Base-by-base conservation (phyloP, 1,139 yeast species). In the Suhomyces yuchorum region DNA sequence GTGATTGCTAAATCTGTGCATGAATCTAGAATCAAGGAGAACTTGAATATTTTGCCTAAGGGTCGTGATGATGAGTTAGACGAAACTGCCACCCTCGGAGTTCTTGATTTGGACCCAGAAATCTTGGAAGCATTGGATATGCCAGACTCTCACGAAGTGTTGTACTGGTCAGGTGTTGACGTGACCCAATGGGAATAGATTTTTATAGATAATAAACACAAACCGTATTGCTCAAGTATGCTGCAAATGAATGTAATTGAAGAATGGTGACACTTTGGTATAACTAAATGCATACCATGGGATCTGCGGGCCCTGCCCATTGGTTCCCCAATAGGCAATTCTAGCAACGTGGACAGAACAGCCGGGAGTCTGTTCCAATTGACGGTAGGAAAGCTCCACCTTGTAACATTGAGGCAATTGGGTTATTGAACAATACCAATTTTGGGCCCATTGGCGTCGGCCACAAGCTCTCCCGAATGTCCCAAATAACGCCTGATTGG, bases 1-100 rank as follows among this genome's bases (percentile, higher is more conserved):
- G 90, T 89, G 17, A 73, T 89, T 54, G 95, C 87, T 14, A 88
- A 87, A 65, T 78, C 92, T 2, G 78, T 75, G 40, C 81, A 80
- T 8, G 63, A 72, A 6, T 67, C 67, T 18, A 73, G 95, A 64
- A 61, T 70, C 56, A 59, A 64, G 47, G 61, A 62, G 43, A 73
- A 73, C 57, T 64, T 72, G 49, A 60, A 63, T 42, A 64, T 70
- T 3, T 67, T 71, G 51, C 67, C 71, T 2, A 67, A 62, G 38
- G 55, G 60, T 8, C 43, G 46, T 38, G 46, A 50, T 17, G 65
- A 61, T 42, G 52, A 53, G 3, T 55, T 61, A 51, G 58, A 52
- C 41, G 67, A 62, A 42, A 56, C 57, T 17, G 40, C 58, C 6
- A 53, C 53, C 47, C 64, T 61, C 41, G 75, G 76, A 30, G 66